Percentiles rank a stretch among this genome's conserved stretches.
phyloP scores from a whole-genome alignment of 306 rosid species.

The cucumber (Cucumis sativus) region Cucumber_9930_V3 NC_026658.2:2090501-2091000 shows the following conservation, averaged over 20 bases:
- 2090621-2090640: conserved; percentile 52
- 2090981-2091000: conserved; percentile 66
- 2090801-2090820: conserved; percentile 46
- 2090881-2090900: conserved; percentile 38
- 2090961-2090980: conserved; percentile 64
- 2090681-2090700: conserved; percentile 26
- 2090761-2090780: conserved; percentile 51
- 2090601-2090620: conserved; percentile 74
- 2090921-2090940: conserved; percentile 61
- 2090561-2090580: conserved; percentile 51
- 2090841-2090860: conserved; percentile 29
- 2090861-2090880: conserved; percentile 27
- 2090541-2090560: conserved; percentile 67
- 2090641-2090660: conserved; percentile 51
- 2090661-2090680: conserved; percentile 28
- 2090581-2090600: conserved; percentile 34
- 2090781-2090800: conserved; percentile 59
- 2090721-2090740: conserved; percentile 55
- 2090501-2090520: conserved; percentile 41
- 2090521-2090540: conserved; percentile 42
- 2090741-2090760: conserved; percentile 57
- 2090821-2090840: conserved; percentile 36
- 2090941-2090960: conserved; percentile 72
- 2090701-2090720: conserved; percentile 59
- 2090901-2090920: conserved; percentile 64